Evolutionary conservation across 2,329 filamentous ascomycete species (phyloP).

Genomic region (Penicillium psychrosexuale): DNA sequence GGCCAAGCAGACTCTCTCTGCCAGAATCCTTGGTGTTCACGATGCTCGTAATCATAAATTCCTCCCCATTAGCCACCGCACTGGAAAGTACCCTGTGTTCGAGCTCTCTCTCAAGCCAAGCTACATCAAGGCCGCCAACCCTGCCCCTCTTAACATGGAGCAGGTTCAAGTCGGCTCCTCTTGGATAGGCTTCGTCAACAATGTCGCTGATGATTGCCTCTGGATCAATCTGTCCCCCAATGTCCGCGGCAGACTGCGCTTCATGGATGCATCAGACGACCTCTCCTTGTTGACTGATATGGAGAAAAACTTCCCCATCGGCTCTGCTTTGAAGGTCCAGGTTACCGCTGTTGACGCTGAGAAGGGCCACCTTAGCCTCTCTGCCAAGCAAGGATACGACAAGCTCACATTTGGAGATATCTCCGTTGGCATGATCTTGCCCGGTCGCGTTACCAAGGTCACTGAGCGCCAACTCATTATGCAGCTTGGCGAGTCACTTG

Average conservation of each 20-base stretch:
- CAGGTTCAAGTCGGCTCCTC: conserved; percentile 68
- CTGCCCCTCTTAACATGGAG: conserved; percentile 66
- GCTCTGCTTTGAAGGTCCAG: conserved; percentile 79
- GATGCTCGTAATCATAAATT: conserved; percentile 89
- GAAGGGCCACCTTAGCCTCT: conserved; percentile 76
- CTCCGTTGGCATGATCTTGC: conserved; percentile 74
- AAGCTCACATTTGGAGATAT: conserved; percentile 68
- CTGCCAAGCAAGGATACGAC: conserved; percentile 65
- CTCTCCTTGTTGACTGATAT: conserved; percentile 74
- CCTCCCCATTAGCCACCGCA: conserved; percentile 83
- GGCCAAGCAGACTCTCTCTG: conserved; percentile 66
- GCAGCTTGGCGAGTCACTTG: conserved; percentile 75
- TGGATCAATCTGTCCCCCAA: conserved; percentile 91
- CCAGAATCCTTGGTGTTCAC: conserved; percentile 80
- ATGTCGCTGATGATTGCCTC: conserved; percentile 71
- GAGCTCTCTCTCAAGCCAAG: conserved; percentile 81
- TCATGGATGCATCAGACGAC: conserved; percentile 84
- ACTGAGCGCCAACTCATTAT: conserved; percentile 80
- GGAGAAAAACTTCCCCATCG: conserved; percentile 76
- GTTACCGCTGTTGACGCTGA: conserved; percentile 71
- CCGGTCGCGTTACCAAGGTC: conserved; percentile 79
- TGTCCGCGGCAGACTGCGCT: conserved; percentile 76
- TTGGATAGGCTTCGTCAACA: conserved; percentile 86
- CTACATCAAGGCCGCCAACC: conserved; percentile 50
- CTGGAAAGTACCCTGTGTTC: conserved; percentile 72